A percentile compares a stretch with the other conserved stretches of the same genome.
Evolutionary conservation across 352 stramenopile genomes (phyloP).

Genomic region (Phytophthora parvispora): DNA sequence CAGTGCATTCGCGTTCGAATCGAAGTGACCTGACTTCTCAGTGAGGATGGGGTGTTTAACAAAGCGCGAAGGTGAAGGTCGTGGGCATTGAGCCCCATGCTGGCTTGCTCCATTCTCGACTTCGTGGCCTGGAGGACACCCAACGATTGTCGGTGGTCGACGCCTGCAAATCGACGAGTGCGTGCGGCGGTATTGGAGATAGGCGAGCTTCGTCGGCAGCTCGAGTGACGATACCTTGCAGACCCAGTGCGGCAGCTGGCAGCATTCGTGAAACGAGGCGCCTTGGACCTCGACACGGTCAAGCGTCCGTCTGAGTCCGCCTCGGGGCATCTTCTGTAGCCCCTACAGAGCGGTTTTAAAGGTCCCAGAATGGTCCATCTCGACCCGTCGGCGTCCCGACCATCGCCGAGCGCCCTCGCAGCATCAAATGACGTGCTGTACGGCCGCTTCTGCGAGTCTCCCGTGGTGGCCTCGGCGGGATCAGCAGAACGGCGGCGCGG

Average conservation of each 20-base stretch:
- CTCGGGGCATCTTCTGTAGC: conserved; percentile 14
- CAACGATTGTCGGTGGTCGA: no score
- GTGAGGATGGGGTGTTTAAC: conserved; percentile 1
- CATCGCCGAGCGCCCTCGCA: neutral
- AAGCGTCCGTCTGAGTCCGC: neutral
- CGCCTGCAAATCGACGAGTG: no score
- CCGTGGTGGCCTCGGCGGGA: conserved; percentile 7
- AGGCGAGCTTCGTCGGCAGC: neutral
- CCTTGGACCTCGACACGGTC: neutral
- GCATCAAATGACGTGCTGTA: conserved; percentile 15
- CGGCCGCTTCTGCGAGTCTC: conserved; percentile 12
- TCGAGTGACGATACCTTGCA: neutral
- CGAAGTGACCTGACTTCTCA: conserved; percentile 5
- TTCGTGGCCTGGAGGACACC: no score
- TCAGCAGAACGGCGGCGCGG: conserved; percentile 12
- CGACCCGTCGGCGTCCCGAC: neutral
- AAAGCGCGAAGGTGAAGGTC: neutral
- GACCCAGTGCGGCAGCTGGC: neutral
- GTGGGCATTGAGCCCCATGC: no score
- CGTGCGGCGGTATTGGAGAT: neutral
- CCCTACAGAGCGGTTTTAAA: conserved; percentile 24
- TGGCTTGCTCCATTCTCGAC: no score
- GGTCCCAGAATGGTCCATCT: conserved; percentile 9
- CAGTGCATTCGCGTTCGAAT: conserved; percentile 17
- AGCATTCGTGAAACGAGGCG: no score